A percentile compares a stretch with the other conserved stretches of the same genome.
phyloP scores from a whole-genome alignment of 2,329 filamentous ascomycete genomes.

The Diaporthe amygdali region DNA sequence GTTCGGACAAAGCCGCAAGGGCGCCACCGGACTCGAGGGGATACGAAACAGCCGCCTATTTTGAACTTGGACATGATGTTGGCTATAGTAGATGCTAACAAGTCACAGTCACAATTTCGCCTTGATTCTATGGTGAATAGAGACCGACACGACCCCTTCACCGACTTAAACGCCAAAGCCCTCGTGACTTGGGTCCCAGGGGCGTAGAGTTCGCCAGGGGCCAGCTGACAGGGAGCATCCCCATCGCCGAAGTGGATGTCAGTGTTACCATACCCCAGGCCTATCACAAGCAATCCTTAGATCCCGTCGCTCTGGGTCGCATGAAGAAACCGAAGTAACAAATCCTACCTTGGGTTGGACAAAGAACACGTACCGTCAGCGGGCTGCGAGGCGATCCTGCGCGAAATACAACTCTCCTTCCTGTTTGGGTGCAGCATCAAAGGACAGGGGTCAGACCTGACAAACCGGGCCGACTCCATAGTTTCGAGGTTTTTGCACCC shows the following conservation, averaged over 20 bases:
- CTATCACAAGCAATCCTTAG: neutral
- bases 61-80: neutral
- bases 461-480: neutral
- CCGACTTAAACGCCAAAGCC: neutral
- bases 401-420: neutral
- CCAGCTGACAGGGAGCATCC: neutral
- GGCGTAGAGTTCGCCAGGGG: neutral
- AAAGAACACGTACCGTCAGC: neutral
- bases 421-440: neutral
- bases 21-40: too few species aligned
- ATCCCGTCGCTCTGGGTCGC: neutral
- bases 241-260: neutral
- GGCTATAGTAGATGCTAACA: neutral
- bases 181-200: neutral
- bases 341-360: neutral
- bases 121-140: neutral
- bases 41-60: neutral
- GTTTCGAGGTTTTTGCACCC: too few species aligned
- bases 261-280: neutral
- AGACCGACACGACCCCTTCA: neutral
- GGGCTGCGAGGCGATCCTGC: neutral
- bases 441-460: neutral
- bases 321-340: neutral
- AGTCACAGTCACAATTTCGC: too few species aligned
- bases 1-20: neutral